Base-by-base conservation (phyloP, 352 stramenopile genomes). In the Thalassiosira livingstoniorum region DNA sequence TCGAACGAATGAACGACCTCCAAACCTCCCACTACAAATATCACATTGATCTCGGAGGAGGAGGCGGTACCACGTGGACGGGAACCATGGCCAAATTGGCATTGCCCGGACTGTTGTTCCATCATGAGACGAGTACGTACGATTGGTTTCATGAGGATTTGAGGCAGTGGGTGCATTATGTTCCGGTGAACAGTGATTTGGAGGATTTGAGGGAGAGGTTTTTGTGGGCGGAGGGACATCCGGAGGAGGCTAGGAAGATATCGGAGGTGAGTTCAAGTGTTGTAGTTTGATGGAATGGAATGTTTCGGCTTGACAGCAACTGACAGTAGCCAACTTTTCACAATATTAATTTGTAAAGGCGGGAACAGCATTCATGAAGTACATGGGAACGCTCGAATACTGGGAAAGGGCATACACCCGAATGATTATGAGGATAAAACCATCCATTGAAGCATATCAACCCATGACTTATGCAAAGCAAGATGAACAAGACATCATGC, bases 81-180 rank as follows among this genome's bases (percentile, higher is more conserved):
- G 47, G 47, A 58, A n/a, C 27, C 27, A 39, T 15, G n/a, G 54
- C 4, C 32, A 63, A 63, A 35, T 21, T 63, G 23, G 54, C 54
- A 15, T n/a, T 62, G 25, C 69, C 69, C 13, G 69, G 69, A n/a
- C 3, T 78, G 35, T 35, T 78, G 15, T 62, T 78, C 27, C 69
- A 78, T 70, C 69, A 78, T 54, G 55, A 78, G 25, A 78, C 69
- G 25, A n/a, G 43, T 15, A 70, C 69, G 18, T 57, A 70, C 34
- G 74, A 82, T 54, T 82, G 23, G 18, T 76, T 68, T 31, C 61
- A 82, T 32, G 32, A 68, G n/a, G 27, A 69, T 35, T 55, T 79
- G 61, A 71, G 43, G 2, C 71, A 58, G 13, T 79, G 53, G 45
- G 57, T 63, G 7, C 71, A 79, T 66, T 79, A 73, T 31, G 23